These are phyloP conservation scores for Blastomyces emzantsi DNA, from an alignment of 2,329 filamentous ascomycete species.

Conservation along the genomic window DNA sequence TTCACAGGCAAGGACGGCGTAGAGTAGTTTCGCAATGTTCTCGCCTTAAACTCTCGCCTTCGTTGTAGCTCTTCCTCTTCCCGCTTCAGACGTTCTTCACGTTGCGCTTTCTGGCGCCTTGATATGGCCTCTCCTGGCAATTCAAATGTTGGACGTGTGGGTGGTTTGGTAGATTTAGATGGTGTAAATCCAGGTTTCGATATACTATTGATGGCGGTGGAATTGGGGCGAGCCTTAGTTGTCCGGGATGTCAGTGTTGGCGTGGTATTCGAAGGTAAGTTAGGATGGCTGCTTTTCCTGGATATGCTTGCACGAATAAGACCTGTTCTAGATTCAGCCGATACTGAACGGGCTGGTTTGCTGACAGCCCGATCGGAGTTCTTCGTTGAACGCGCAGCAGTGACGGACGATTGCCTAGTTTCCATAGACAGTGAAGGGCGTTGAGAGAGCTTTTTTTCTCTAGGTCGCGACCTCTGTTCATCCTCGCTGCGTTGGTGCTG, in stretches of 20 bases:
- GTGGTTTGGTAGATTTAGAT: slow-evolving; percentile 44
- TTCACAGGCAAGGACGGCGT: slow-evolving; percentile 30
- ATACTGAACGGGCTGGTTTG: background rate
- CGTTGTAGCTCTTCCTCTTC: slow-evolving; percentile 33
- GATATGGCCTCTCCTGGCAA: slow-evolving; percentile 47
- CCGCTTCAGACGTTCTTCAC: slow-evolving; percentile 40
- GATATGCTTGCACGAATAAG: background rate
- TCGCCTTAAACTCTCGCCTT: slow-evolving; percentile 38
- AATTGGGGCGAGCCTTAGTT: slow-evolving; percentile 1
- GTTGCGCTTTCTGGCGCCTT: slow-evolving; percentile 44
- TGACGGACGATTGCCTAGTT: background rate
- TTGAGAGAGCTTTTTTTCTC: background rate
- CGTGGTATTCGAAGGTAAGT: slow-evolving; percentile 1
- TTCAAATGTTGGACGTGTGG: slow-evolving; percentile 43
- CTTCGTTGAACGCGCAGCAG: background rate
- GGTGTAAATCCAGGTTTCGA: slow-evolving; percentile 41
- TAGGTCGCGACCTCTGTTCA: background rate
- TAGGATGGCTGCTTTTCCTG: slow-evolving; percentile 7
- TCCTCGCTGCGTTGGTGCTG: background rate
- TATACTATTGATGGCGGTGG: slow-evolving; percentile 28
- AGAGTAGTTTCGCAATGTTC: slow-evolving; percentile 30
- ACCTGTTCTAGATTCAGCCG: background rate
- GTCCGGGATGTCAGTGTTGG: background rate
- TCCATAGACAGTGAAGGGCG: too few species aligned
- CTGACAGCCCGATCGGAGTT: background rate